Evolutionary conservation across 2,329 filamentous ascomycete species (phyloP).

Genomic region (Fusarium stilboides): DNA sequence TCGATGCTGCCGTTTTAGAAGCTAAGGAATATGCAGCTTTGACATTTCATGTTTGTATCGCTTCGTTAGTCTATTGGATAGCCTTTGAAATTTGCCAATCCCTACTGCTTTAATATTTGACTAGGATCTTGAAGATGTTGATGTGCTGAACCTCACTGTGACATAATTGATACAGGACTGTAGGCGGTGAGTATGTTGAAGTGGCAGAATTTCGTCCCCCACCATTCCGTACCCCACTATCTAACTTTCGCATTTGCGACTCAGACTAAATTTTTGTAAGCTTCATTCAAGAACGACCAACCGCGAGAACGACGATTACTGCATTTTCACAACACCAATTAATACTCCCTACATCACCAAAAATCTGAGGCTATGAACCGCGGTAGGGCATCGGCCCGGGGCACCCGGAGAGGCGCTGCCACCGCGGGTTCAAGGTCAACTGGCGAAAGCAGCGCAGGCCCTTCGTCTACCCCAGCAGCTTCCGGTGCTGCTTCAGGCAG

Average conservation of each 20-base stretch:
- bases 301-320: constrained; percentile 11
- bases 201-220: constrained; percentile 54
- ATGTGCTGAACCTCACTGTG: background rate
- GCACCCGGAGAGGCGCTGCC: constrained; percentile 52
- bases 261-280: constrained; percentile 49
- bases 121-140: no score
- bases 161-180: background rate
- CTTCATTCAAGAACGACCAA: constrained; percentile 35
- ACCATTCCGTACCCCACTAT: constrained; percentile 51
- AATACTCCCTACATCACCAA: no score
- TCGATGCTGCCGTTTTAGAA: no score
- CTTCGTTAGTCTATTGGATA: no score
- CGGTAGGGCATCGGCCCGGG: constrained; percentile 53
- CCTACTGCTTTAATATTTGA: no score
- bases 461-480: constrained; percentile 30
- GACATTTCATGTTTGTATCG: background rate
- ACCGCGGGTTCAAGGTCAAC: constrained; percentile 45
- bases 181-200: constrained; percentile 38
- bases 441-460: constrained; percentile 39
- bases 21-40: background rate
- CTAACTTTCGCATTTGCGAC: constrained; percentile 38
- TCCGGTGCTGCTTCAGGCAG: constrained; percentile 40
- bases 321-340: background rate
- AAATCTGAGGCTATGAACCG: constrained; percentile 52
- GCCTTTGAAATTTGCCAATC: no score